Evolutionary conservation across 495 filamentous ascomycete genomes (phyloP).

Genomic region (Xylaria castorea): DNA sequence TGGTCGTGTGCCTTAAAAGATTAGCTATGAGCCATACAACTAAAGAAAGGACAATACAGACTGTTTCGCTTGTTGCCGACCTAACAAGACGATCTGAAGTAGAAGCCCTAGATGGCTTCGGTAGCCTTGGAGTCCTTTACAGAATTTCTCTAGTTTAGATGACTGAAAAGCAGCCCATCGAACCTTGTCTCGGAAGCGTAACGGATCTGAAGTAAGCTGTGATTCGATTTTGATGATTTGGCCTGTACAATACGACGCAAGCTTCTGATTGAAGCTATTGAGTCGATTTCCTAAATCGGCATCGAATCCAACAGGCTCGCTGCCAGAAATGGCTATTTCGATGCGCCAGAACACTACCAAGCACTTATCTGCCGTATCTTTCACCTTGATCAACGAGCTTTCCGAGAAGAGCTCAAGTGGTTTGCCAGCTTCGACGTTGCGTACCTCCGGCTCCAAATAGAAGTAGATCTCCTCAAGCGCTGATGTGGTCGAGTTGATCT

Average conservation of each 20-base stretch:
- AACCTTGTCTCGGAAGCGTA: background rate
- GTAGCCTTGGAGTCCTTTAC: background rate
- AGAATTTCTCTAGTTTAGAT: constrained; percentile 4
- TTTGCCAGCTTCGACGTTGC: background rate
- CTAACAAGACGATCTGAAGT: constrained; percentile 6
- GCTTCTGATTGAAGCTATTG: constrained; percentile 1
- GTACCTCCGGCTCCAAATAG: background rate
- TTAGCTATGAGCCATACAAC: background rate
- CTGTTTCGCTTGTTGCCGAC: constrained; percentile 1
- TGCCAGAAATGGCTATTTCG: background rate
- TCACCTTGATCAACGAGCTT: background rate
- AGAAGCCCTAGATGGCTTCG: background rate
- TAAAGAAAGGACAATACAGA: background rate
- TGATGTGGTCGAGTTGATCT: background rate
- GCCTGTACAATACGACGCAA: background rate
- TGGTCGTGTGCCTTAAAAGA: background rate
- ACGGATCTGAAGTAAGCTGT: background rate
- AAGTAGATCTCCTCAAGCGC: constrained; percentile 6
- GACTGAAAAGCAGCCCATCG: constrained; percentile 9
- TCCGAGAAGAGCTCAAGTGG: background rate
- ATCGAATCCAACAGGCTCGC: background rate
- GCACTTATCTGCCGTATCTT: background rate
- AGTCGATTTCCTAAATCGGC: background rate
- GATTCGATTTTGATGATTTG: background rate
- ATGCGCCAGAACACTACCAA: constrained; percentile 7